phyloP scores from a whole-genome alignment of 2,329 filamentous ascomycete genomes.

The Didymella arachidicola region DNA sequence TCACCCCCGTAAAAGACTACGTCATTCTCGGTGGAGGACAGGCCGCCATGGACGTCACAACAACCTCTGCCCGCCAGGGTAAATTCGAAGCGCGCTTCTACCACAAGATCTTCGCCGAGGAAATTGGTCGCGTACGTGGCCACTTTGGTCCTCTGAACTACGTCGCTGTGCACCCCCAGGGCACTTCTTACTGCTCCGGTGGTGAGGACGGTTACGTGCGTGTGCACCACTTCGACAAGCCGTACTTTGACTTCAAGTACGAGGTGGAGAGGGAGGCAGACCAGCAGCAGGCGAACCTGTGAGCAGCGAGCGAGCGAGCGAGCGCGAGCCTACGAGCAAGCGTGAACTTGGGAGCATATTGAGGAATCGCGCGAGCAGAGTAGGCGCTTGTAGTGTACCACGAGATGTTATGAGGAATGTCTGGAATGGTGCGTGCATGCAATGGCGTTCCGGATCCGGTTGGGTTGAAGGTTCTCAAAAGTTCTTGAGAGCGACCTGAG shows the following conservation, averaged over 20 bases:
- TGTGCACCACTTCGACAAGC: constrained; percentile 97
- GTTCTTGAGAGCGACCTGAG: constrained; percentile 29
- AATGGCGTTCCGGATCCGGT: constrained; percentile 46
- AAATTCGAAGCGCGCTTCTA: constrained; percentile 99
- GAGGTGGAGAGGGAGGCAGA: constrained; percentile 87
- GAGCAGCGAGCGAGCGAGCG: not conserved
- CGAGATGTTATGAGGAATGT: constrained; percentile 29
- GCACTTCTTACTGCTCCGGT: constrained; percentile 91
- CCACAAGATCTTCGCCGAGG: constrained; percentile 99
- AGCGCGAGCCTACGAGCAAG: constrained; percentile 24
- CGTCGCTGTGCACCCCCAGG: constrained; percentile 89
- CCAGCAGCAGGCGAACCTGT: constrained; percentile 38
- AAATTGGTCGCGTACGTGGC: constrained; percentile 94
- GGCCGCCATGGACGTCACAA: constrained; percentile 98
- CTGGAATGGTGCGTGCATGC: constrained; percentile 46
- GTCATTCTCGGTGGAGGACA: constrained; percentile 98
- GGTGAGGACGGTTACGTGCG: constrained; percentile 99
- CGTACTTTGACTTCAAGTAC: constrained; percentile 98
- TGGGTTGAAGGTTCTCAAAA: constrained; percentile 32
- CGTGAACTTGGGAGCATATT: constrained; percentile 38
- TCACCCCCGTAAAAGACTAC: constrained; percentile 95
- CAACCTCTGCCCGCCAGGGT: constrained; percentile 89
- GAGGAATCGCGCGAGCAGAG: not conserved
- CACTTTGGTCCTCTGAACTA: constrained; percentile 98
- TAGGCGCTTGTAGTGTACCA: constrained; percentile 19